phyloP scores from a whole-genome alignment of 2,329 filamentous ascomycete species.

The Xylaria sp. region DNA sequence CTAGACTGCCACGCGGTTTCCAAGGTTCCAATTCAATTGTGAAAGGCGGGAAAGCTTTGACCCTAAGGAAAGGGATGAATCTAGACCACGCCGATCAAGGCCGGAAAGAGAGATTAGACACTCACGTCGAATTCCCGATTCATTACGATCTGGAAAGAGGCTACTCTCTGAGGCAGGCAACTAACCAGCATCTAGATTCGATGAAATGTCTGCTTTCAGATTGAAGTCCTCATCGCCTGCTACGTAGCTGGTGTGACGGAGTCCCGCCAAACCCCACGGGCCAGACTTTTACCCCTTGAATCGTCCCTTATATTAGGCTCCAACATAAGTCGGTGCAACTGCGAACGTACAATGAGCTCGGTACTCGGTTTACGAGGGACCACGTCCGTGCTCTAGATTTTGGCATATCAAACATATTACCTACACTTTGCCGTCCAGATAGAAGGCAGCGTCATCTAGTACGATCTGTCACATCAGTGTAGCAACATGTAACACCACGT shows the following conservation, averaged over 20 bases:
- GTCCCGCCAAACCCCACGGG: neutral
- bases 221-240: neutral
- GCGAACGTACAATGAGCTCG: neutral
- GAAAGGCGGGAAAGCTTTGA: neutral
- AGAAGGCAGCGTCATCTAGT: neutral
- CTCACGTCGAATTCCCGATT: neutral
- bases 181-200: neutral
- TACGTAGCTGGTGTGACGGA: neutral
- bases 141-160: neutral
- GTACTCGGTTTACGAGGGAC: neutral
- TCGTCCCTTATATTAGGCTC: neutral
- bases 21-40: neutral
- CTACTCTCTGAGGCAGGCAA: too few relatives aligned
- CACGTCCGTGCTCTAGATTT: neutral
- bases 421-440: neutral
- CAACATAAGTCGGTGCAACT: neutral
- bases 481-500: conserved; percentile 23
- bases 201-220: neutral
- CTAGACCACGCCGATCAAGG: neutral
- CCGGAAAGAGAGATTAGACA: neutral
- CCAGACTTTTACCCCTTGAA: neutral
- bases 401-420: neutral
- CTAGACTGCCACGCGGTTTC: neutral
- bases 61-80: too few relatives aligned
- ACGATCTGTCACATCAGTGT: conserved; percentile 4